Evolutionary conservation across 805 yeast genomes (phyloP), one percentile per base, ranked within the genome.

Genomic region (Cyberlindnera xylosilytica): DNA sequence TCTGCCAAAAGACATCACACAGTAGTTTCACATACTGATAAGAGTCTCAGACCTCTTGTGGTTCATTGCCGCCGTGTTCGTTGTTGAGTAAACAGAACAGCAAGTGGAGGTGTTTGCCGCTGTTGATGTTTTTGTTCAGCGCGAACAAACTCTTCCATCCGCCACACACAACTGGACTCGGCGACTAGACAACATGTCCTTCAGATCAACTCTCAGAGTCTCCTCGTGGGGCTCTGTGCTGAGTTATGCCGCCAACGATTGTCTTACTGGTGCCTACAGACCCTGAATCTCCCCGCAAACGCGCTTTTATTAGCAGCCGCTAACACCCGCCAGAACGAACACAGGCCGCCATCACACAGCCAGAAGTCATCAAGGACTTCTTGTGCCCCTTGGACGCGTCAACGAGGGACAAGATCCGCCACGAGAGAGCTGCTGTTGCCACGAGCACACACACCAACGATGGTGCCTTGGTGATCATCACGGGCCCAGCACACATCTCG

Each of bases 11-110:
- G 12, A 22, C 34, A 10, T 3, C 15, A 15, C n/a, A 15, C 20
- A 18, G 16, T 15, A n/a, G 15, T 17, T 9, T 59, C 68, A 28
- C 61, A 1, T 24, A 67, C 72, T 63, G 23, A 71, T 61, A 13
- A 71, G 58, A 2, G 70, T 58, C 17, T 69, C 61, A 12, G 74
- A 65, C 34, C 62, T 63, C 30, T 70, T 74, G 45, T 75, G 78
- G 38, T 51, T 51, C 79, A 76, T 74, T 17, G 31, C 44, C 18
- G 26, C 27, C 34, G 15, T 38, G 23, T 24, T 20, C 17, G 13
- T 15, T n/a, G 20, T 12, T 20, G 20, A n/a, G n/a, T n/a, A n/a
- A n/a, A n/a, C n/a, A n/a, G n/a, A n/a, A n/a, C 17, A 20, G 18
- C 9, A 10, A 5, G 17, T n/a, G 36, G 5, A 4, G n/a, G 9